Evolutionary conservation across 148 eudicot species (phyloP), one percentile per base, ranked within the genome.

Genomic region (Persicaria maculosa): DNA sequence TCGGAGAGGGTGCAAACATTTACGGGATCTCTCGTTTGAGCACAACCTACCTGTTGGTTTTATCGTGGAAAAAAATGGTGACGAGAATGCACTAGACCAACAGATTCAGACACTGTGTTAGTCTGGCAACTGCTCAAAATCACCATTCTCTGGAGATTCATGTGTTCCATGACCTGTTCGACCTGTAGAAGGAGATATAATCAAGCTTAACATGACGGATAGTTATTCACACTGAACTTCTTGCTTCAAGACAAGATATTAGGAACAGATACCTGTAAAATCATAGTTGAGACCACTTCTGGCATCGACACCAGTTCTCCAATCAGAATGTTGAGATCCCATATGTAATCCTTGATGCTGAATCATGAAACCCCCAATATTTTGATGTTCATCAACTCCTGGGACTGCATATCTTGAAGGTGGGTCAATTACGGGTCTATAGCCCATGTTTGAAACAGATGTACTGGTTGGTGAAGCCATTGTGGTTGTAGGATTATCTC

Each of bases 381-480:
- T 77, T 77, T 77, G 83, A 73, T 78, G 81, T 70, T 77, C 75
- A 14, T 61, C 75, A 2, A 45, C 43, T 40, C 80, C 75, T 36
- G 72, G 78, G 58, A 77, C 81, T 48, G 77, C 83, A 12, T 65
- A 65, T 65, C 70, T 65, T 65, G 46, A 45, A 65, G 89, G 75
- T 58, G 86, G 83, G 73, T 83, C 93, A 61, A 81, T 8, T 65
- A 80, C 76, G 7, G 92, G 84, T 80, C 79, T 80, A 79, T 88
- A 91, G 31, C 76, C 80, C 25, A 77, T 74, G 68, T 84, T 78
- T 43, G 93, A 79, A 44, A 78, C 80, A 5, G 91, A 77, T 76
- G 75, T 75, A 71, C 47, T 68, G n/a, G 71, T 74, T 12, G 91
- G 88, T 74, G 90, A 82, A 67, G 85, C 82, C 79, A 85, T 59